These are phyloP conservation scores for Leptographium lundbergii DNA, from an alignment of 2,329 filamentous ascomycete genomes.

Conservation along the genomic window DNA sequence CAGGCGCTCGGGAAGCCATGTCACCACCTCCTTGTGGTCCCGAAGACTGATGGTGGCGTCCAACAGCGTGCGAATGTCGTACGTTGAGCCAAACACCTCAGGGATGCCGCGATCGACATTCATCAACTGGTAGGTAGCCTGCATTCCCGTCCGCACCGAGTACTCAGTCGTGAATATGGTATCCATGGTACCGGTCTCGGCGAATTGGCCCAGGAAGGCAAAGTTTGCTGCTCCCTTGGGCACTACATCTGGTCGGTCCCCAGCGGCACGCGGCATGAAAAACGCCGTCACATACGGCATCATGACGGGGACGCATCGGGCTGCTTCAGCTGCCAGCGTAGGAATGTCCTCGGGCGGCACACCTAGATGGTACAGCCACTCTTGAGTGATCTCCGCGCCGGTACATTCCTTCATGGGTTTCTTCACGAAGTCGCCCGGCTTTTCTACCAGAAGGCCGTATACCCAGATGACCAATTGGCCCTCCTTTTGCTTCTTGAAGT, in stretches of 20 bases:
- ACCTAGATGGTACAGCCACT: slow-evolving; percentile 24
- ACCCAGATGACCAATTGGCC: slow-evolving; percentile 25
- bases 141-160: slow-evolving; percentile 21
- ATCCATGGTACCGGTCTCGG: slow-evolving; percentile 24
- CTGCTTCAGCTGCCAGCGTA: slow-evolving; percentile 13
- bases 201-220: slow-evolving; percentile 27
- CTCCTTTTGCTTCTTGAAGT: slow-evolving; percentile 24
- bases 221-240: slow-evolving; percentile 23
- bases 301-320: slow-evolving; percentile 23
- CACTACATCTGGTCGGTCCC: slow-evolving; percentile 26
- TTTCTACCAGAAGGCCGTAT: slow-evolving; percentile 24
- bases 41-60: slow-evolving; percentile 12
- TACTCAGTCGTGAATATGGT: slow-evolving; percentile 27
- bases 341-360: slow-evolving; percentile 18
- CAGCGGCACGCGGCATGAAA: slow-evolving; percentile 21
- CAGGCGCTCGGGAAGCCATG: slow-evolving; percentile 12
- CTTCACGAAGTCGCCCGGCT: slow-evolving; percentile 22
- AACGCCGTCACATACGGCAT: slow-evolving; percentile 26
- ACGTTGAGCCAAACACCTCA: slow-evolving; percentile 17
- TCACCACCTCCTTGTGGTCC: slow-evolving; percentile 13
- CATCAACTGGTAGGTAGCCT: slow-evolving; percentile 20
- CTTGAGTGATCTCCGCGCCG: slow-evolving; percentile 25
- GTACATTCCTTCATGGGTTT: slow-evolving; percentile 28
- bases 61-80: slow-evolving; percentile 15
- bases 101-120: slow-evolving; percentile 17